These are phyloP conservation scores for Diversispora epigaea DNA, from an alignment of 192 early-diverging fungal species.

Conservation along the genomic window DNA sequence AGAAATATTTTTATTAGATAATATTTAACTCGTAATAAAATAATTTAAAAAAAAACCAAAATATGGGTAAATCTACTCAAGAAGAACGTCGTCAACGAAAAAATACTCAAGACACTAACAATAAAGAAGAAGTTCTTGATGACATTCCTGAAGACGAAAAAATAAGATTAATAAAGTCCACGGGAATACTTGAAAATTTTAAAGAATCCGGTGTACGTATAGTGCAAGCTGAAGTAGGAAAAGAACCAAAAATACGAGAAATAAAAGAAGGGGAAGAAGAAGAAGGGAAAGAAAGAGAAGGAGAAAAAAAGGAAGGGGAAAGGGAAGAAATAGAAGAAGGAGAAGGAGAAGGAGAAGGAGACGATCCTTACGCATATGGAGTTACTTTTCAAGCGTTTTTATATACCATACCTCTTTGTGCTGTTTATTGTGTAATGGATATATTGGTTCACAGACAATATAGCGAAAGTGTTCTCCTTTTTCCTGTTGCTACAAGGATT, in stretches of 20 bases:
- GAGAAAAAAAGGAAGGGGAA: neutral
- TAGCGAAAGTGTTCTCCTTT: constrained; percentile 15
- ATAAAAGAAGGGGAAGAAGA: too few relatives aligned
- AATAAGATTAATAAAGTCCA: constrained; percentile 37
- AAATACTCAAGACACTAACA: neutral
- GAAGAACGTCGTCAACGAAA: neutral
- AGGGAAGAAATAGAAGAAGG: neutral
- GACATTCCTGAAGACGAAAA: constrained; percentile 40
- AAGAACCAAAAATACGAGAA: too few relatives aligned
- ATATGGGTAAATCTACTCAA: neutral
- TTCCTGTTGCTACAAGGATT: constrained; percentile 12
- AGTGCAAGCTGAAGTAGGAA: neutral
- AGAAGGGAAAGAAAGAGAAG: neutral
- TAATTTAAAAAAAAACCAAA: constrained; percentile 12
- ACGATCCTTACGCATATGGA: neutral
- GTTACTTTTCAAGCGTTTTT: constrained; percentile 19
- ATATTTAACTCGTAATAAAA: too few relatives aligned
- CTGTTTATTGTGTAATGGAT: constrained; percentile 29
- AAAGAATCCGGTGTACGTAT: constrained; percentile 19
- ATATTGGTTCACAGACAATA: constrained; percentile 31
- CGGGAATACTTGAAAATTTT: constrained; percentile 39
- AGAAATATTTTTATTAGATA: too few relatives aligned
- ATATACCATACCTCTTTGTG: constrained; percentile 33
- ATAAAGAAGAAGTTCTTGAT: constrained; percentile 5
- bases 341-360: too few relatives aligned